Percentiles rank a stretch among this genome's conserved stretches.
These are phyloP conservation scores for Lagerstroemia speciosa DNA, from an alignment of 345 rosid species.

Conservation along the genomic window DNA sequence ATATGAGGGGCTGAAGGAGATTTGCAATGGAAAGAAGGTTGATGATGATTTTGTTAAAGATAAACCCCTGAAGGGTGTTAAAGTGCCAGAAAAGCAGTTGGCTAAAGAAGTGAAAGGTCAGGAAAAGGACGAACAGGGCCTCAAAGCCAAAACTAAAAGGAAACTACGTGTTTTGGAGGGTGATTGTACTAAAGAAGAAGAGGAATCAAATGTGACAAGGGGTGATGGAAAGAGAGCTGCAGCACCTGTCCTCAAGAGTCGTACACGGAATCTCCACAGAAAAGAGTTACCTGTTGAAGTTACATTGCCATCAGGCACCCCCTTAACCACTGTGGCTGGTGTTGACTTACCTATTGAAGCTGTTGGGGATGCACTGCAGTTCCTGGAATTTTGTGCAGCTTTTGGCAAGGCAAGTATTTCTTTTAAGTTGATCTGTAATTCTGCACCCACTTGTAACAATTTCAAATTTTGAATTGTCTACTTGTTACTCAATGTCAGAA, in stretches of 20 bases:
- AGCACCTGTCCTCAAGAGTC: constrained; percentile 7
- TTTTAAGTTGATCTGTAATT: not conserved
- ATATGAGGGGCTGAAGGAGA: constrained; percentile 34
- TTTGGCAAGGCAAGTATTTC: constrained; percentile 53
- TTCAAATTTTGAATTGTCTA: not conserved
- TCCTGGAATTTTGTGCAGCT: constrained; percentile 71
- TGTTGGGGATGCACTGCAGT: constrained; percentile 66
- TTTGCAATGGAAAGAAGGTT: constrained; percentile 13
- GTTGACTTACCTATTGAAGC: constrained; percentile 46
- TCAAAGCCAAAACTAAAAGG: constrained; percentile 9
- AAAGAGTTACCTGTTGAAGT: constrained; percentile 23
- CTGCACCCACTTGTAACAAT: not conserved
- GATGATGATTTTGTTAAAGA: constrained; percentile 18
- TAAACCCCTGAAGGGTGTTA: constrained; percentile 13
- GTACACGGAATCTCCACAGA: constrained; percentile 9
- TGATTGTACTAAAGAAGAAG: constrained; percentile 7
- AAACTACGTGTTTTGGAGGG: constrained; percentile 2
- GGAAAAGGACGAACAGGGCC: constrained; percentile 8
- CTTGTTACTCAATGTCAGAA: not conserved
- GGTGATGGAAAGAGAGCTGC: constrained; percentile 3
- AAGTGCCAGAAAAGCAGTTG: constrained; percentile 15
- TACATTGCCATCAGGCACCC: constrained; percentile 42
- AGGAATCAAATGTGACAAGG: not conserved
- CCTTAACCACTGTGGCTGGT: constrained; percentile 43
- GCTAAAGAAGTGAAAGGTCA: not conserved